Percentiles rank a stretch among this genome's conserved stretches.
Conservation (phyloP, 1,284 basidiomycete genomes). For the Amylostereum chailletii region DNA sequence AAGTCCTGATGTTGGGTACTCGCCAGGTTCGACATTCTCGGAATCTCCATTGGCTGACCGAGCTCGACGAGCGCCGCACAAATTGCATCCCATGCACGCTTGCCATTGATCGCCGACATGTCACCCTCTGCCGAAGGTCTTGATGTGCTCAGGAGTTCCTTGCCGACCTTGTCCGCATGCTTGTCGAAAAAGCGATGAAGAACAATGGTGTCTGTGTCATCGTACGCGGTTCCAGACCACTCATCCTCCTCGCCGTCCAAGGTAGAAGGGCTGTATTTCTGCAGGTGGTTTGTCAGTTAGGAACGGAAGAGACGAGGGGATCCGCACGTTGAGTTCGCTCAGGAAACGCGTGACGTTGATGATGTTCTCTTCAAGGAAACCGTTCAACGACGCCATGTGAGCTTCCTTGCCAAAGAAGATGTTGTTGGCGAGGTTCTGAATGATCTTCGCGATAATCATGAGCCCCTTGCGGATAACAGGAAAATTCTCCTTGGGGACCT, state of each 20-base stretch:
- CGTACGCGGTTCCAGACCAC: slow-evolving; percentile 66
- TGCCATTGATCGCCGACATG: slow-evolving; percentile 50
- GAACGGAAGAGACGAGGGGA: slow-evolving; percentile 4
- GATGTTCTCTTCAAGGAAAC: slow-evolving; percentile 73
- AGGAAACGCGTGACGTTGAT: slow-evolving; percentile 76
- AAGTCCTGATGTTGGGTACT: slow-evolving; percentile 54
- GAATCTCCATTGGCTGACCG: slow-evolving; percentile 62
- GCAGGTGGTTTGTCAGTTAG: background rate
- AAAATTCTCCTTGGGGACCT: slow-evolving; percentile 55
- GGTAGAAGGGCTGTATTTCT: slow-evolving; percentile 47
- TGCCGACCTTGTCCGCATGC: slow-evolving; percentile 78
- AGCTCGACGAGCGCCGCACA: slow-evolving; percentile 73
- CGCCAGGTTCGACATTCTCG: slow-evolving; percentile 40
- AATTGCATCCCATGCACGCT: slow-evolving; percentile 68
- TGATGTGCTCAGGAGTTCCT: slow-evolving; percentile 69
- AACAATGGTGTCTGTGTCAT: slow-evolving; percentile 76
- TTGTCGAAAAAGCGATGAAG: slow-evolving; percentile 78
- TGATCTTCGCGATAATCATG: slow-evolving; percentile 82
- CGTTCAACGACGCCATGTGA: slow-evolving; percentile 77
- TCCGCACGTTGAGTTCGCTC: slow-evolving; percentile 67
- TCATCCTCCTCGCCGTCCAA: slow-evolving; percentile 55
- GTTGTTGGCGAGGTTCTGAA: slow-evolving; percentile 90
- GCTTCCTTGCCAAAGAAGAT: slow-evolving; percentile 85
- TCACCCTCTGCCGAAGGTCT: slow-evolving; percentile 55
- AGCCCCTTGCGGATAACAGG: slow-evolving; percentile 65